phyloP scores from a whole-genome alignment of 768 basidiomycete genomes.

The Rhodocollybia butyracea region DNA sequence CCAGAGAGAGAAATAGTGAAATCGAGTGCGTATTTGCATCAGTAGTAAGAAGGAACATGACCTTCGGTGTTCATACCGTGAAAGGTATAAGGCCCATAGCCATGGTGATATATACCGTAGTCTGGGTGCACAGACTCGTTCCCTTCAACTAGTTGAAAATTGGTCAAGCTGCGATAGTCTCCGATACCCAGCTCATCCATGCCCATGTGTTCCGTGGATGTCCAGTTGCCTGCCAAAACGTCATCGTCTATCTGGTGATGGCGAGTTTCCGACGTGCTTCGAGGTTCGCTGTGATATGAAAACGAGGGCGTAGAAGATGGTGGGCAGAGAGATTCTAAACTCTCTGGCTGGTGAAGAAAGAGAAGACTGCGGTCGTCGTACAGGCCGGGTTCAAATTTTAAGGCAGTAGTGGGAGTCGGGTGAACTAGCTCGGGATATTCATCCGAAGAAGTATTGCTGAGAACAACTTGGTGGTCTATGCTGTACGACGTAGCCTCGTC shows the following conservation, averaged over 20 bases:
- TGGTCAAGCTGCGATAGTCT: not conserved
- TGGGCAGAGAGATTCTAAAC: not conserved
- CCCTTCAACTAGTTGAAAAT: not conserved
- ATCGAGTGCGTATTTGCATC: not conserved
- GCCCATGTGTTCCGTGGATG: not conserved
- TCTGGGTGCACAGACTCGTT: not conserved
- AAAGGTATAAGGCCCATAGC: constrained; percentile 1
- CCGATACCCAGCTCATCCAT: not conserved
- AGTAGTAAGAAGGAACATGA: not conserved
- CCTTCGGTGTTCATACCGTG: no score
- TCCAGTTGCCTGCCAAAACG: not conserved
- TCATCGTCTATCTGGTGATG: not conserved
- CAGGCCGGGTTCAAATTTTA: constrained; percentile 1
- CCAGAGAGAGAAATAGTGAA: not conserved
- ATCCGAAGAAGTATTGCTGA: not conserved
- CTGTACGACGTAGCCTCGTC: constrained; percentile 24
- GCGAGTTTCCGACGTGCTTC: not conserved
- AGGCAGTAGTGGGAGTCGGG: not conserved
- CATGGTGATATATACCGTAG: not conserved
- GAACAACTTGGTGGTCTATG: constrained; percentile 14
- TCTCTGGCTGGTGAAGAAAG: not conserved
- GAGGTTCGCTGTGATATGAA: not conserved
- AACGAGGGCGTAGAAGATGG: not conserved
- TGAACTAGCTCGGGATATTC: constrained; percentile 4
- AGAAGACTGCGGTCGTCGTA: constrained; percentile 3